phyloP scores from a whole-genome alignment of 331 rosid genomes.

The Quercus tomentella region DNA sequence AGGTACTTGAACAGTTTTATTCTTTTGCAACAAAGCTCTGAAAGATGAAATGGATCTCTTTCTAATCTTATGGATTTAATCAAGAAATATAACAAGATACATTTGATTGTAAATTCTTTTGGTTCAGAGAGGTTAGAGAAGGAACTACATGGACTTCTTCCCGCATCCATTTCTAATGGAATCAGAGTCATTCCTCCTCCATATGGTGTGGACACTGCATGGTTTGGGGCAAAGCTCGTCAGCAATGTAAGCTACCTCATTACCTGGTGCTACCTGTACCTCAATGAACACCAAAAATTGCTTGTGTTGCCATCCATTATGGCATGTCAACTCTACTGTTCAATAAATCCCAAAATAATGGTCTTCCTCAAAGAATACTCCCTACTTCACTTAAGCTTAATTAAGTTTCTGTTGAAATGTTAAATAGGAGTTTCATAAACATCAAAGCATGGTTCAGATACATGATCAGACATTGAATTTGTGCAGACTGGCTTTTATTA shows the following conservation, averaged over 20 bases:
- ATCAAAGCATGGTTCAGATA: background rate
- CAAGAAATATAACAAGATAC: background rate
- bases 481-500: background rate
- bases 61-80: background rate
- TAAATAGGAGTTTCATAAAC: background rate
- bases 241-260: constrained; percentile 58
- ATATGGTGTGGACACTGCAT: constrained; percentile 62
- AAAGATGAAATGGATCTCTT: background rate
- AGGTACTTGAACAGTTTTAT: constrained; percentile 31
- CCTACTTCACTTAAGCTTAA: background rate
- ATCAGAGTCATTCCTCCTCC: constrained; percentile 70
- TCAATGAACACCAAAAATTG: background rate
- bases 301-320: background rate
- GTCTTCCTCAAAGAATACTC: background rate
- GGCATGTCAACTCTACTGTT: background rate
- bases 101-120: background rate
- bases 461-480: background rate
- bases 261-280: background rate
- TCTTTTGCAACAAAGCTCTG: background rate
- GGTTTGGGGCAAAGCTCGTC: constrained; percentile 81
- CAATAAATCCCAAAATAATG: background rate
- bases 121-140: constrained; percentile 59
- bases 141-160: constrained; percentile 55
- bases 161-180: constrained; percentile 46
- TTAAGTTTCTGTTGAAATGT: background rate